Evolutionary conservation across 805 yeast genomes (phyloP).

Genomic region (Barnettozyma sucrosica): DNA sequence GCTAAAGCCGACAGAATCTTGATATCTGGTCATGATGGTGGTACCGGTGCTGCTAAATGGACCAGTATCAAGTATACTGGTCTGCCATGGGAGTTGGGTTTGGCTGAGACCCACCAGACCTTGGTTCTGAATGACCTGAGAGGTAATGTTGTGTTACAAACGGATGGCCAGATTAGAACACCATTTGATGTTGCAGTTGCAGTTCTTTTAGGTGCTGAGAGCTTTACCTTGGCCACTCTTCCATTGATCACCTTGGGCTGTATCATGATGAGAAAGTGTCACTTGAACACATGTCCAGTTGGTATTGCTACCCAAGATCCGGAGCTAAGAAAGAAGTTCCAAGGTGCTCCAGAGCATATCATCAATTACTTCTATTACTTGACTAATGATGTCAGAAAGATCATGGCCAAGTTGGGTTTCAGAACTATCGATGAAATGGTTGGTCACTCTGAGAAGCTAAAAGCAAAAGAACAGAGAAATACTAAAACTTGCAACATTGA

Average conservation of each 20-base stretch:
- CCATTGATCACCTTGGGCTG: constrained; percentile 98
- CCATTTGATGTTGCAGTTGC: constrained; percentile 98
- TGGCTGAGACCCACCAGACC: constrained; percentile 98
- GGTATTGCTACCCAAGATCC: constrained; percentile 99
- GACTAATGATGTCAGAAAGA: constrained; percentile 83
- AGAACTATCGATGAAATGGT: constrained; percentile 97
- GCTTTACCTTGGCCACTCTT: constrained; percentile 96
- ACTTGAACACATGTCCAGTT: constrained; percentile 91
- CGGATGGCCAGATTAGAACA: constrained; percentile 97
- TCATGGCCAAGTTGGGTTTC: constrained; percentile 94
- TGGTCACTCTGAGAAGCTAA: constrained; percentile 89
- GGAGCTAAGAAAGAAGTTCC: constrained; percentile 80
- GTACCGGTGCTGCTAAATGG: constrained; percentile 99
- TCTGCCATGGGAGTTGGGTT: constrained; percentile 97
- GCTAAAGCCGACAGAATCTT: constrained; percentile 97
- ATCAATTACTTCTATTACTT: constrained; percentile 95
- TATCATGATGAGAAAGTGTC: constrained; percentile 94
- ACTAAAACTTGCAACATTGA: constrained; percentile 90
- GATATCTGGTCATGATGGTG: constrained; percentile 98
- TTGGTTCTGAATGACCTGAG: constrained; percentile 91
- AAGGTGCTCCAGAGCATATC: constrained; percentile 97
- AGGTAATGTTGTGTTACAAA: constrained; percentile 92
- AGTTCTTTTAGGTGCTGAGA: constrained; percentile 94
- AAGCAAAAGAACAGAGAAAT: constrained; percentile 79
- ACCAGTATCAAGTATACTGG: constrained; percentile 97